Percentiles rank a stretch among this genome's conserved stretches.
These are phyloP conservation scores for Alnus glutinosa DNA, from an alignment of 306 rosid species.

Conservation along the genomic window DNA sequence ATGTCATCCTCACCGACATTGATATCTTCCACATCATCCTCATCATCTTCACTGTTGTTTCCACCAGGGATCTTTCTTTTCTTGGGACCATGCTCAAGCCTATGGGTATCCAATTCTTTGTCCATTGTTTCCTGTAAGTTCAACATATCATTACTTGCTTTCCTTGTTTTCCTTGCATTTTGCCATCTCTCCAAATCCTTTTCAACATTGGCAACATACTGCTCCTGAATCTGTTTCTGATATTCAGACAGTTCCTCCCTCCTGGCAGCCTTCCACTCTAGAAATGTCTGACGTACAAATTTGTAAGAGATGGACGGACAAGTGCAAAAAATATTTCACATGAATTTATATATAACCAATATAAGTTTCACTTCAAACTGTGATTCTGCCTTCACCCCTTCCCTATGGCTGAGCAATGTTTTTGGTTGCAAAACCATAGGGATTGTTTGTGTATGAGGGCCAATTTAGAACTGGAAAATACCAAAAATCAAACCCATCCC, in stretches of 20 bases:
- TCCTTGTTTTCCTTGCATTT: slow-evolving; percentile 76
- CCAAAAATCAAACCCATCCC: too few species aligned
- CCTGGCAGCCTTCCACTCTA: slow-evolving; percentile 81
- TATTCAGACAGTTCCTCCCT: slow-evolving; percentile 84
- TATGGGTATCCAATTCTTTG: slow-evolving; percentile 91
- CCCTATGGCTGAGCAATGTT: too few species aligned
- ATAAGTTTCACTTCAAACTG: not conserved
- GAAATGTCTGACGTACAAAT: slow-evolving; percentile 58
- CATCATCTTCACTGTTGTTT: slow-evolving; percentile 75
- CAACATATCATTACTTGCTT: slow-evolving; percentile 54
- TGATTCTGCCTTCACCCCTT: not conserved
- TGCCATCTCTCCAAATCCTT: slow-evolving; percentile 98
- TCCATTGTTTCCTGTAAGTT: slow-evolving; percentile 99
- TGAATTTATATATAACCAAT: not conserved
- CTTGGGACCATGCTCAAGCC: slow-evolving; percentile 99
- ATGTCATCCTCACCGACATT: slow-evolving; percentile 89
- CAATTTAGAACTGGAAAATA: too few species aligned
- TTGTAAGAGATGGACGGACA: not conserved
- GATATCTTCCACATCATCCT: slow-evolving; percentile 91
- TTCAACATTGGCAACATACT: slow-evolving; percentile 81
- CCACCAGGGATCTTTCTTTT: slow-evolving; percentile 81
- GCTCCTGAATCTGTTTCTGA: slow-evolving; percentile 89
- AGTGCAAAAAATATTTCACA: not conserved
- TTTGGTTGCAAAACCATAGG: too few species aligned
- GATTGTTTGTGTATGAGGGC: not conserved